Conservation (phyloP, 768 basidiomycete genomes). For the Boletus reticulatus region DNA sequence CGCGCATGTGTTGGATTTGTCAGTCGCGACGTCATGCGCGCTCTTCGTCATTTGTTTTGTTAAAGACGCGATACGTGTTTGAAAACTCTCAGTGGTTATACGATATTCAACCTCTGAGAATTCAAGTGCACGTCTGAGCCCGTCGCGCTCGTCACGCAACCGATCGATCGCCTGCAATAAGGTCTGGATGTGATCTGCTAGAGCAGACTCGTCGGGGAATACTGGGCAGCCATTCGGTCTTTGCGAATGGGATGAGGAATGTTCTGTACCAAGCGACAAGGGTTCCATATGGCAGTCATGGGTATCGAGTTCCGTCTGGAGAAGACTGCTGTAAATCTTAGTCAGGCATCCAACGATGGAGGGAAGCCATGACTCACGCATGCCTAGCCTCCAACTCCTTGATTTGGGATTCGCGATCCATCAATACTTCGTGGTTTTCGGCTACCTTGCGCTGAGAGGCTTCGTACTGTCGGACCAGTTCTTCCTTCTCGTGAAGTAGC, state of each 20-base stretch:
- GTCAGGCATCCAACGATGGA: not conserved
- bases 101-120: constrained; percentile 68
- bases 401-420: constrained; percentile 24
- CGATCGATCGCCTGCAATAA: constrained; percentile 64
- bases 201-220: constrained; percentile 19
- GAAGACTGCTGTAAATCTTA: constrained; percentile 12
- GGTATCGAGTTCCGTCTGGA: constrained; percentile 19
- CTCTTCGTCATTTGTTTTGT: constrained; percentile 24
- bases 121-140: constrained; percentile 57
- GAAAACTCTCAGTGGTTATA: constrained; percentile 59
- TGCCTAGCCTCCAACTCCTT: constrained; percentile 22
- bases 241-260: not conserved
- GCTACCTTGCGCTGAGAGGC: constrained; percentile 34
- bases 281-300: not conserved
- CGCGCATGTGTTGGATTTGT: not conserved
- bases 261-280: not conserved
- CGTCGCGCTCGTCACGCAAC: constrained; percentile 64
- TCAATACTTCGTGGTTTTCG: constrained; percentile 19
- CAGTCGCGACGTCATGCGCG: constrained; percentile 15
- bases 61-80: constrained; percentile 44
- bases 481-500: constrained; percentile 56
- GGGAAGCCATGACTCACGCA: constrained; percentile 21
- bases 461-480: constrained; percentile 43
- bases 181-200: constrained; percentile 47
- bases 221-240: not conserved